These are phyloP conservation scores for Salix viminalis DNA, from an alignment of 345 rosid genomes.

Conservation along the genomic window DNA sequence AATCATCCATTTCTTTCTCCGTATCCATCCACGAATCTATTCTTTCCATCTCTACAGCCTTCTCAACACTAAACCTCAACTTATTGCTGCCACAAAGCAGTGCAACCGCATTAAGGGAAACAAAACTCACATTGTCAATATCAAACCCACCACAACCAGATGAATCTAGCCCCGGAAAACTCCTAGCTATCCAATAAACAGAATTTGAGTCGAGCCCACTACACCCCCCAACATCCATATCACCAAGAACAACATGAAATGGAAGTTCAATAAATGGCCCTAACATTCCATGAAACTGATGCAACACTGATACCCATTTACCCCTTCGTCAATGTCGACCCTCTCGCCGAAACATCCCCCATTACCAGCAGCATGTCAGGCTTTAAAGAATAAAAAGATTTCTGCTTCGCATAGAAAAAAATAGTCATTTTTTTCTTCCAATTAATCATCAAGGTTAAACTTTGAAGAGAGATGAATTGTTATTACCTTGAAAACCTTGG, in stretches of 20 bases:
- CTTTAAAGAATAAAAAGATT: constrained; percentile 47
- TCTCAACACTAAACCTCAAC: constrained; percentile 48
- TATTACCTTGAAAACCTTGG: constrained; percentile 49
- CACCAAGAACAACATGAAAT: constrained; percentile 55
- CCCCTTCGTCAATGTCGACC: constrained; percentile 35
- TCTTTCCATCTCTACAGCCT: constrained; percentile 51
- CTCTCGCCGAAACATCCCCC: constrained; percentile 58
- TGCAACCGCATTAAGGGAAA: constrained; percentile 54
- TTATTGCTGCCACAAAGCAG: constrained; percentile 46
- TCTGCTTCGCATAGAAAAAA: constrained; percentile 27
- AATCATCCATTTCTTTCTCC: constrained; percentile 15
- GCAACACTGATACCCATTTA: constrained; percentile 45
- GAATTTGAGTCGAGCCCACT: constrained; percentile 32
- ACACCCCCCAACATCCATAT: constrained; percentile 56
- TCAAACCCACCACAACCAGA: constrained; percentile 59
- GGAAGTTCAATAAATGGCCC: constrained; percentile 51
- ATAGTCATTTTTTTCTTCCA: background rate
- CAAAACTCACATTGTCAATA: constrained; percentile 53
- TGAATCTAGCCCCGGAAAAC: constrained; percentile 56
- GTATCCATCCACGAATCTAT: constrained; percentile 25
- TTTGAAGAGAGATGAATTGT: background rate
- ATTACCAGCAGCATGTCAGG: constrained; percentile 62
- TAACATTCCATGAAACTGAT: constrained; percentile 39
- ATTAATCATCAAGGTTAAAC: no score
- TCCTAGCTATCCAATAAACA: constrained; percentile 44